These are phyloP conservation scores for Aquilaria malaccensis DNA, from an alignment of 345 rosid genomes.

Conservation along the genomic window DNA sequence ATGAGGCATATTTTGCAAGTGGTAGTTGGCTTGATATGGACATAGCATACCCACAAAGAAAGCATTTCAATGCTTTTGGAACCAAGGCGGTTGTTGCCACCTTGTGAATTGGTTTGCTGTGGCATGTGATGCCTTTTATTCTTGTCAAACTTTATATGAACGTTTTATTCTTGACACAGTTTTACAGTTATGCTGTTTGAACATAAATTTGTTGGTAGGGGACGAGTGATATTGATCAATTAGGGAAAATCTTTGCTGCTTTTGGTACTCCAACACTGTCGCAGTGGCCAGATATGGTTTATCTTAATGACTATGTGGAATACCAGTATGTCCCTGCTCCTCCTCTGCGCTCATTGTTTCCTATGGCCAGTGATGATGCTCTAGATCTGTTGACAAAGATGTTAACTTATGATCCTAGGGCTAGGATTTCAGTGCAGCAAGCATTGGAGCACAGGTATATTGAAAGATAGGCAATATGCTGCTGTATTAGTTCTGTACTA, in stretches of 20 bases:
- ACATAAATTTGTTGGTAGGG: conserved; percentile 25
- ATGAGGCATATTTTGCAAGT: too few species aligned
- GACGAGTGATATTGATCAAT: conserved; percentile 47
- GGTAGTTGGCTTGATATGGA: too few species aligned
- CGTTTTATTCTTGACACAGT: conserved; percentile 2
- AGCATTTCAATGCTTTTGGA: too few species aligned
- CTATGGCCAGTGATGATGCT: conserved; percentile 53
- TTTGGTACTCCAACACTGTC: conserved; percentile 51
- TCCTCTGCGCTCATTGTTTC: conserved; percentile 38
- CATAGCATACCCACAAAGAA: too few species aligned
- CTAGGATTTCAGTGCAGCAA: conserved; percentile 45
- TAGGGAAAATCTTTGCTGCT: conserved; percentile 51
- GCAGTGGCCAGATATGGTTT: conserved; percentile 51
- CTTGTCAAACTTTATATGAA: not conserved
- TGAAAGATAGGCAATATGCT: not conserved
- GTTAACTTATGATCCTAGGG: conserved; percentile 50
- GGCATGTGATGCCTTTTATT: too few species aligned
- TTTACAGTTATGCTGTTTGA: conserved; percentile 4
- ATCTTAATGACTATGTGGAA: conserved; percentile 51
- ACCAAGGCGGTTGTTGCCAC: too few species aligned
- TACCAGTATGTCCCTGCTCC: conserved; percentile 36
- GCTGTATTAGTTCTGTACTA: not conserved
- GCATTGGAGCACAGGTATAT: conserved; percentile 50
- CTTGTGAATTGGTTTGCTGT: too few species aligned
- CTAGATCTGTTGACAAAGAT: conserved; percentile 45